Base-by-base conservation (phyloP, 805 yeast species). In the Hanseniaspora occidentalis region DNA sequence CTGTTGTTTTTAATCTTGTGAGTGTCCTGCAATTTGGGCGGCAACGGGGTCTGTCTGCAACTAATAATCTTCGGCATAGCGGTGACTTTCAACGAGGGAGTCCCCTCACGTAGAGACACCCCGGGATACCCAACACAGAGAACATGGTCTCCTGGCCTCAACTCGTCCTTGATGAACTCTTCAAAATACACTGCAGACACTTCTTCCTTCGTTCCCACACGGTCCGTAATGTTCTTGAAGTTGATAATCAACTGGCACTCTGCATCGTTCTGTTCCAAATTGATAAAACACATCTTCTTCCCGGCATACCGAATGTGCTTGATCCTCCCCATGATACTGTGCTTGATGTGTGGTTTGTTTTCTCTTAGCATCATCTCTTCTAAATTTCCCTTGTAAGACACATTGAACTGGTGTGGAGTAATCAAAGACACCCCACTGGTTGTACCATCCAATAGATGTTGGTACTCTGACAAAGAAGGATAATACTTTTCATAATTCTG, bases 91-190 rank as follows among this genome's bases (percentile, higher is more conserved):
- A 89, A 52, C 1, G 95, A 79, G 6, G 86, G 61, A 47, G 88
- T 95, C 0, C 89, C 36, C 6, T 34, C 92, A 3, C 75, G 74
- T 41, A 78, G 75, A 0, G 96, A 84, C 2, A 71, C 56, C 20
- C 89, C 84, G 0, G 96, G 86, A 19, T 49, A 54, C 0, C 98
- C 98, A 3, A 59, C 50, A 19, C 79, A 74, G 6, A 73, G 61
- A 3, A 89, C 61, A 35, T 69, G 71, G 52, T 89, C 98, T 0
- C 96, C 96, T 18, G 71, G 70, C 37, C 79, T 66, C 31, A 85
- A 59, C 23, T 61, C 53, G 3, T 29, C 17, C 16, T 55, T 54
- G 48, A 33, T 19, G 14, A 33, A 33, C 3, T 17, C 6, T 19
- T 33, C 16, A 70, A 75, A 1, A 45, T 20, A 1, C 22, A 16